Base-by-base conservation (phyloP, 1,284 basidiomycete genomes). In the Athelia sp. region DNA sequence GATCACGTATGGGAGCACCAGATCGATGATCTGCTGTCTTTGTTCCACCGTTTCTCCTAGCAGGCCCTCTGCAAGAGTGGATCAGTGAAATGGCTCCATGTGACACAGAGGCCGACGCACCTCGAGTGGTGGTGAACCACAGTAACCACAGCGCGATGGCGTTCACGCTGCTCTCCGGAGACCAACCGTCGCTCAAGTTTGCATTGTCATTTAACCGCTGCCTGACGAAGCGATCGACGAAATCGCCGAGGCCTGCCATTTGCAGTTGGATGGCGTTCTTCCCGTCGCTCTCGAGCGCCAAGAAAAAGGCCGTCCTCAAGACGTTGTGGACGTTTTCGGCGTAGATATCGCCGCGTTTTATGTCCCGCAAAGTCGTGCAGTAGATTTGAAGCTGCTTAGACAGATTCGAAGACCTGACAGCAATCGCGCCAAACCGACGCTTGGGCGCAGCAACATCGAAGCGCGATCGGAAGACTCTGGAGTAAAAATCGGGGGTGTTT, bases 231-330 rank as follows among this genome's bases (percentile, higher is more conserved):
- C 53, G 34, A 47, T 76, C 69, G n/a, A 79, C 68, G 49, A 79
- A 77, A 10, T 54, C 53, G 34, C 72, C 68, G 4, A 81, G 65
- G 8, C 75, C 72, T 0, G 75, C 81, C 43, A 68, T 69, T 47
- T 76, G 68, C 45, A 91, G 74, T 61, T 86, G 85, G 2, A 59
- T 64, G 22, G 74, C 65, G 61, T 92, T 92, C 64, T 78, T 79
- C 26, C 85, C 87, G 62, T 92, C 84, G 69, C 88, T 85, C 60
- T 91, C 89, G 6, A 81, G 66, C 57, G 87, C 62, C 76, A 91
- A 81, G 47, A 87, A 59, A 54, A 81, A 84, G 0, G 77, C 71
- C 0, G 69, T 69, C 71, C 79, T 81, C 10, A 88, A 65, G 55
- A 82, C 65, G n/a, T 69, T 61, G 17, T 64, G 56, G 11, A 76